These are phyloP conservation scores for Senna siamea DNA, from an alignment of 306 rosid genomes.

Conservation along the genomic window DNA sequence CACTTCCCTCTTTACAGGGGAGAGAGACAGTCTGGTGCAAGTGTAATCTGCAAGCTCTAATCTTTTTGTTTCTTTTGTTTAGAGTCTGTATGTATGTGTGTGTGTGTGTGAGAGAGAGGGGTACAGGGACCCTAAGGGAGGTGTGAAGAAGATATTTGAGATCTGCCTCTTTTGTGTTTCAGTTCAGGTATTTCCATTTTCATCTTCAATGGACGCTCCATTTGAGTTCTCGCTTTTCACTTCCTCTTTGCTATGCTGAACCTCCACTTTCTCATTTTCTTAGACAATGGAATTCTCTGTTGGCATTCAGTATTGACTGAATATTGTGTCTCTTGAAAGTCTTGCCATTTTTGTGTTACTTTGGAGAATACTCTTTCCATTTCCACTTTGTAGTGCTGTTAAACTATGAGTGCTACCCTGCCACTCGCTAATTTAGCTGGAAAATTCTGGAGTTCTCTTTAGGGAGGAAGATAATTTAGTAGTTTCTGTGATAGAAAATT, in stretches of 20 bases:
- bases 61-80: slow-evolving; percentile 47
- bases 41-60: slow-evolving; percentile 37
- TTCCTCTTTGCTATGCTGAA: slow-evolving; percentile 1
- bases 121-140: slow-evolving; percentile 17
- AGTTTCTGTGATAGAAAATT: slow-evolving; percentile 24
- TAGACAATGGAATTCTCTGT: slow-evolving; percentile 8
- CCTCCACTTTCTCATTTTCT: slow-evolving; percentile 22
- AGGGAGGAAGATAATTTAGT: slow-evolving; percentile 11
- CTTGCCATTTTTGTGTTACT: slow-evolving; percentile 1
- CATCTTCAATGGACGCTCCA: too few species aligned
- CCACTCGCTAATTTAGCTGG: slow-evolving; percentile 26
- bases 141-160: slow-evolving; percentile 47
- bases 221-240: too few species aligned
- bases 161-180: slow-evolving; percentile 59
- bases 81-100: neutral
- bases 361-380: slow-evolving; percentile 13
- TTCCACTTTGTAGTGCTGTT: slow-evolving; percentile 26
- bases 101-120: slow-evolving; percentile 20
- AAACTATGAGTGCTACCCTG: slow-evolving; percentile 28
- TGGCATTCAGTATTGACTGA: neutral
- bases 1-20: slow-evolving; percentile 35
- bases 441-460: slow-evolving; percentile 10
- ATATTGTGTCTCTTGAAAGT: slow-evolving; percentile 16
- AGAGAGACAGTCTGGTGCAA: slow-evolving; percentile 15
- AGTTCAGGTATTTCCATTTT: slow-evolving; percentile 55